Evolutionary conservation across 139 green algal genomes (phyloP).

Genomic region (Chlorella vulgaris): DNA sequence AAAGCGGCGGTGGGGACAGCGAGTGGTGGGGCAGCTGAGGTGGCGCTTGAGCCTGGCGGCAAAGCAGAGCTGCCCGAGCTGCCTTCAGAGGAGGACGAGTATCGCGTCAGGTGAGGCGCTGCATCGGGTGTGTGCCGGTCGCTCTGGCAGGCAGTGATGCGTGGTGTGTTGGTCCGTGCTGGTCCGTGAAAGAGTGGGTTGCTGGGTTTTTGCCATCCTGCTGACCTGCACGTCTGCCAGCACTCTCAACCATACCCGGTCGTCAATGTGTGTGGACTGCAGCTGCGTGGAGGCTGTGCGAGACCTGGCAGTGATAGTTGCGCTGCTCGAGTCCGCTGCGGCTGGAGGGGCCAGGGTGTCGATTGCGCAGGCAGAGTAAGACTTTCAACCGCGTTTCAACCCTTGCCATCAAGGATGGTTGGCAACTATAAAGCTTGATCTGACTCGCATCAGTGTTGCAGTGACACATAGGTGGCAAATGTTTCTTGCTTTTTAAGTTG

Average conservation of each 20-base stretch:
- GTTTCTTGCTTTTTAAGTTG: too few species aligned
- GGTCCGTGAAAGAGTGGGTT: too few species aligned
- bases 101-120: not conserved
- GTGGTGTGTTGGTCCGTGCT: not conserved
- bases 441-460: too few species aligned
- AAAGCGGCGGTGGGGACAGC: not conserved
- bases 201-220: too few species aligned
- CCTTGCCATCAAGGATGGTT: too few species aligned
- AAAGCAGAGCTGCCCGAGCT: not conserved
- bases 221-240: not conserved
- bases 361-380: not conserved
- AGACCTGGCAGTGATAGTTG: slow-evolving; percentile 10
- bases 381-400: too few species aligned
- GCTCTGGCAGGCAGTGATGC: not conserved
- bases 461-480: too few species aligned
- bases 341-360: not conserved
- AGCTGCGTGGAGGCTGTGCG: slow-evolving; percentile 2
- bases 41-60: not conserved
- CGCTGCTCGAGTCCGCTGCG: slow-evolving; percentile 4
- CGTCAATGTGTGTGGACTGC: not conserved
- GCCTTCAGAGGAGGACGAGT: slow-evolving; percentile 12
- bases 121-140: not conserved
- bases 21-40: not conserved
- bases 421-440: too few species aligned
- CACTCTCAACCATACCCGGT: not conserved